A percentile compares a stretch with the other conserved stretches of the same genome.
These are phyloP conservation scores for Ceratobasidium papillatum DNA, from an alignment of 1,284 basidiomycete genomes.

Conservation along the genomic window DNA sequence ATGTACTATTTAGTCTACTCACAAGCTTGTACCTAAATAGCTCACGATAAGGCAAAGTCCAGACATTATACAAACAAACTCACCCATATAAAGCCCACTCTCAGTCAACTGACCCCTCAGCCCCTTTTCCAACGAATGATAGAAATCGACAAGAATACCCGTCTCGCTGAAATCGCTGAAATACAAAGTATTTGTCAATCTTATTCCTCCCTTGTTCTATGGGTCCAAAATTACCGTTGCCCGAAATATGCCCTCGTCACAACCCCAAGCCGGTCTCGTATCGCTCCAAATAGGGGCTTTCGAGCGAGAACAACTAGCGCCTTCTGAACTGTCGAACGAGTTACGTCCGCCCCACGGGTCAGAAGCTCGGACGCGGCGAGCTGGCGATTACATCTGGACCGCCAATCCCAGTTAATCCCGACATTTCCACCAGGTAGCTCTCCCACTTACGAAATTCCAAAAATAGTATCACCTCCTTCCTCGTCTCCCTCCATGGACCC, in stretches of 20 bases:
- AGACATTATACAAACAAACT: conserved; percentile 46
- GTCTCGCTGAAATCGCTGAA: conserved; percentile 83
- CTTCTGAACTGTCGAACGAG: conserved; percentile 96
- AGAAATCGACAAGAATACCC: conserved; percentile 85
- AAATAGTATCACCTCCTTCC: conserved; percentile 69
- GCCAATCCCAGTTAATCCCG: conserved; percentile 44
- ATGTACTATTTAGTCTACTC: conserved; percentile 50
- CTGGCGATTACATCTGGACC: conserved; percentile 89
- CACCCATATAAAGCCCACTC: conserved; percentile 88
- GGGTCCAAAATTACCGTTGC: conserved; percentile 63
- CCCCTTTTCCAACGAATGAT: conserved; percentile 72
- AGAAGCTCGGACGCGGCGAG: conserved; percentile 85
- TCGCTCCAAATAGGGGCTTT: conserved; percentile 88
- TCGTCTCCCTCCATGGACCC: conserved; percentile 29
- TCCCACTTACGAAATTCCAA: conserved; percentile 85
- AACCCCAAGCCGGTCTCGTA: conserved; percentile 95
- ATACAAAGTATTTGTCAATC: background rate
- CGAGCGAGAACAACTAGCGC: conserved; percentile 94
- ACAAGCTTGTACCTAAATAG: conserved; percentile 80
- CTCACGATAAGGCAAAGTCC: conserved; percentile 44
- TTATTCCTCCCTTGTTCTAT: background rate
- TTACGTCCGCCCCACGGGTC: conserved; percentile 86
- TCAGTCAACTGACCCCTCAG: conserved; percentile 77
- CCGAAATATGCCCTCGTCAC: conserved; percentile 91
- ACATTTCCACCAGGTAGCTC: background rate